Evolutionary conservation across 2,329 filamentous ascomycete genomes (phyloP), one percentile per base, ranked within the genome.

Genomic region (Aspergillus bombycis): DNA sequence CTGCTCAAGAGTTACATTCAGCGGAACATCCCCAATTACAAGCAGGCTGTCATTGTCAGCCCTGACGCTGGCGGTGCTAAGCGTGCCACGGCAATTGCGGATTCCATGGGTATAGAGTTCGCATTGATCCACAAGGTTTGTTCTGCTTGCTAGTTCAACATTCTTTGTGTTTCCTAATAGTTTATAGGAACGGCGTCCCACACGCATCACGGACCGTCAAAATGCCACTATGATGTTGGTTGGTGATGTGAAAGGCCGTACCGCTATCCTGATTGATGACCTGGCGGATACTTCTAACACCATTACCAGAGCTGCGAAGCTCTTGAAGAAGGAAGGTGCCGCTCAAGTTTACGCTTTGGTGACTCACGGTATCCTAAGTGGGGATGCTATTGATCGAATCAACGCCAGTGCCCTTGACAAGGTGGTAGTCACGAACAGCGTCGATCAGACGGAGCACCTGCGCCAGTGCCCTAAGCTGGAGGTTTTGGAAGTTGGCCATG

Each of bases 51-150:
- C 53, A 91, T 99, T 74, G 94, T 99, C 72, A 96, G 92, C 74
- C 95, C 95, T 9, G 95, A 99, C 80, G 95, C 95, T 45, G 95
- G 95, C 70, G 95, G 95, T 68, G 95, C 95, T 54, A 99, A 99
- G 84, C 88, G 95, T 69, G 95, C 95, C 23, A 97, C 95, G 36
- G 91, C 93, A 55, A 97, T 99, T 77, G 94, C 95, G 14, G 95
- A 99, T 80, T 89, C 91, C 65, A 86, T 98, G 67, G 92, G 93
- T 70, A 93, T 97, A 84, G 93, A 95, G 64, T 98, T 99, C 81
- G 95, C 95, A 55, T 87, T 99, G 63, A 99, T 99, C 73, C 95
- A 99, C 85, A 99, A 98, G 90, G 93, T 92, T 84, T 78, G 61
- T 62, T 28, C 10, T 57, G 32, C 21, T 34, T 38, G n/a, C 32